Evolutionary conservation across 257 asterid species (phyloP).

Genomic region (Nicotiana attenuata): DNA sequence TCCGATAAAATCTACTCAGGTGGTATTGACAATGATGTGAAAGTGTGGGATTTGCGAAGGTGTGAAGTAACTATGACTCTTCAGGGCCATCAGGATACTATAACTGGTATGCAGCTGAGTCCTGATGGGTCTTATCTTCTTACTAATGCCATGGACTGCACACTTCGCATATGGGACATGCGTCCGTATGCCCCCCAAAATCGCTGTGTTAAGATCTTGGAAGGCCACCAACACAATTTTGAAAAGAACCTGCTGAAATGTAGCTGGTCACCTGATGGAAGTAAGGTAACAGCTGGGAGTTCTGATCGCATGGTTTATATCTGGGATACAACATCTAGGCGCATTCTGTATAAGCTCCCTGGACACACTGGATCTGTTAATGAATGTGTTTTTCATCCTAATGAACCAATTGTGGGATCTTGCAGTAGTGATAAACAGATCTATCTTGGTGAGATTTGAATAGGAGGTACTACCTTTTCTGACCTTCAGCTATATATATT

Average conservation of each 20-base stretch:
- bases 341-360: slow-evolving; percentile 87
- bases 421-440: slow-evolving; percentile 98
- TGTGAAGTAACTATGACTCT: slow-evolving; percentile 89
- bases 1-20: slow-evolving; percentile 89
- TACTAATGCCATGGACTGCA: slow-evolving; percentile 88
- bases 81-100: slow-evolving; percentile 93
- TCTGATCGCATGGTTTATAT: slow-evolving; percentile 90
- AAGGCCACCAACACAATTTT: slow-evolving; percentile 96
- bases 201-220: slow-evolving; percentile 89
- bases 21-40: slow-evolving; percentile 88
- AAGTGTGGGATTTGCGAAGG: slow-evolving; percentile 92
- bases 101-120: slow-evolving; percentile 91
- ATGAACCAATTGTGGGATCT: slow-evolving; percentile 78
- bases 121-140: slow-evolving; percentile 98
- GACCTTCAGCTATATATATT: background rate
- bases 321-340: slow-evolving; percentile 93
- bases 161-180: slow-evolving; percentile 97
- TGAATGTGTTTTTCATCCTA: slow-evolving; percentile 84
- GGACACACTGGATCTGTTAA: slow-evolving; percentile 94
- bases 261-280: slow-evolving; percentile 98
- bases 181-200: slow-evolving; percentile 97
- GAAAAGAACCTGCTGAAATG: slow-evolving; percentile 94
- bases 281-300: slow-evolving; percentile 94
- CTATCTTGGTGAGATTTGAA: slow-evolving; percentile 82
- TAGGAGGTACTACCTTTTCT: background rate